Evolutionary conservation across 768 basidiomycete species (phyloP).

Genomic region (Lentinula edodes): DNA sequence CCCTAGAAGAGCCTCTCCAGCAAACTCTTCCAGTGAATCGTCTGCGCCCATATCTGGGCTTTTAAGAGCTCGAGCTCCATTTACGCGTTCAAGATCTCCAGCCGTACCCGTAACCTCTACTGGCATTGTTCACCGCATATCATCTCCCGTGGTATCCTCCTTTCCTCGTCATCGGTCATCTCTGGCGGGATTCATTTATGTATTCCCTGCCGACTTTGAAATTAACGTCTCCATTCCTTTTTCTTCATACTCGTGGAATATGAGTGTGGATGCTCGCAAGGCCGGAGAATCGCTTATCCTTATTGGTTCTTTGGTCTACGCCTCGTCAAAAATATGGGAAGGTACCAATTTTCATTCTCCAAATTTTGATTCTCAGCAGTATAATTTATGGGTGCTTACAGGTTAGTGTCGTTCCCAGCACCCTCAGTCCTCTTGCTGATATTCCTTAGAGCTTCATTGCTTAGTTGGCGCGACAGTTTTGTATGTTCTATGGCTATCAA

Average conservation of each 20-base stretch:
- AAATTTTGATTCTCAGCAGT: slow-evolving; percentile 10
- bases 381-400: slow-evolving; percentile 42
- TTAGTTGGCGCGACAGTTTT: slow-evolving; percentile 49
- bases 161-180: slow-evolving; percentile 35
- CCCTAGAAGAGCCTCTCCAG: slow-evolving; percentile 26
- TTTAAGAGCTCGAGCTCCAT: slow-evolving; percentile 36
- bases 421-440: slow-evolving; percentile 4
- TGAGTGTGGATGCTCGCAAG: slow-evolving; percentile 58
- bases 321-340: slow-evolving; percentile 40
- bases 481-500: slow-evolving; percentile 62
- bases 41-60: slow-evolving; percentile 25
- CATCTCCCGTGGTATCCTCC: slow-evolving; percentile 40
- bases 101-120: slow-evolving; percentile 28
- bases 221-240: slow-evolving; percentile 40
- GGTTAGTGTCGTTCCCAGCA: slow-evolving; percentile 29
- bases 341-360: slow-evolving; percentile 23
- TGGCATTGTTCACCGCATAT: slow-evolving; percentile 22
- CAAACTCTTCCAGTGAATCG: slow-evolving; percentile 35
- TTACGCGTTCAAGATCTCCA: slow-evolving; percentile 74
- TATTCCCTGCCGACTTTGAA: slow-evolving; percentile 46
- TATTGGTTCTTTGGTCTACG: slow-evolving; percentile 54
- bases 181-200: slow-evolving; percentile 17
- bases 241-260: slow-evolving; percentile 32
- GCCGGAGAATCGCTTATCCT: slow-evolving; percentile 62
- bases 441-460: slow-evolving; percentile 46